Evolutionary conservation across 495 filamentous ascomycete species (phyloP).

Genomic region (Parathielavia hyrcaniae): DNA sequence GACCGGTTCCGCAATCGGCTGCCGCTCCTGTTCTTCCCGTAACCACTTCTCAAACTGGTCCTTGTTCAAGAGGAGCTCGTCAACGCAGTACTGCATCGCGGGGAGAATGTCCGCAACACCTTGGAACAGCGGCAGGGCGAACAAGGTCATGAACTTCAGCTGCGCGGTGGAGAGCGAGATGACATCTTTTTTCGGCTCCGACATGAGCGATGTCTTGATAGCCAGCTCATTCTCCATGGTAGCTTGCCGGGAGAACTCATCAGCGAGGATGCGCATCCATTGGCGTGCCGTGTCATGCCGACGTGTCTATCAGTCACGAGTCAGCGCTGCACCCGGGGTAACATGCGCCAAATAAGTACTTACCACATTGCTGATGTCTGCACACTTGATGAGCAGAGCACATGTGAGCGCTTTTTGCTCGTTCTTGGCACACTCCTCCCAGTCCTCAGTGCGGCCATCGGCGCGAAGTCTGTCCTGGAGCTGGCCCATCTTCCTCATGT

Average conservation of each 20-base stretch:
- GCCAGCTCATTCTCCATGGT: slow-evolving; percentile 82
- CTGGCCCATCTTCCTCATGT: slow-evolving; percentile 76
- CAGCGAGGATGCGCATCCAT: slow-evolving; percentile 87
- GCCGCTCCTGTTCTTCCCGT: slow-evolving; percentile 35
- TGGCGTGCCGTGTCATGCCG: slow-evolving; percentile 70
- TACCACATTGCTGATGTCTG: slow-evolving; percentile 97
- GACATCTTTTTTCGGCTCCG: slow-evolving; percentile 75
- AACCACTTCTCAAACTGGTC: slow-evolving; percentile 53
- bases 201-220: slow-evolving; percentile 79
- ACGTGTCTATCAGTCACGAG: slow-evolving; percentile 54
- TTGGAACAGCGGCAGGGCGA: slow-evolving; percentile 85
- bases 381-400: slow-evolving; percentile 91
- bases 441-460: slow-evolving; percentile 56
- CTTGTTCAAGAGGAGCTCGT: slow-evolving; percentile 72
- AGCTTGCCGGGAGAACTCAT: slow-evolving; percentile 90
- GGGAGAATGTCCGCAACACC: slow-evolving; percentile 78
- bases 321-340: slow-evolving; percentile 25
- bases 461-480: slow-evolving; percentile 69
- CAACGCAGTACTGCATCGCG: slow-evolving; percentile 70
- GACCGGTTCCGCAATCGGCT: slow-evolving; percentile 23
- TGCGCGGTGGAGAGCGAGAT: slow-evolving; percentile 80
- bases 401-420: slow-evolving; percentile 74
- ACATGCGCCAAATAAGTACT: slow-evolving; percentile 24
- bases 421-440: slow-evolving; percentile 61
- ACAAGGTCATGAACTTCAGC: slow-evolving; percentile 92